Base-by-base conservation (phyloP, 805 yeast species). In the Ogataea paraovalis region DNA sequence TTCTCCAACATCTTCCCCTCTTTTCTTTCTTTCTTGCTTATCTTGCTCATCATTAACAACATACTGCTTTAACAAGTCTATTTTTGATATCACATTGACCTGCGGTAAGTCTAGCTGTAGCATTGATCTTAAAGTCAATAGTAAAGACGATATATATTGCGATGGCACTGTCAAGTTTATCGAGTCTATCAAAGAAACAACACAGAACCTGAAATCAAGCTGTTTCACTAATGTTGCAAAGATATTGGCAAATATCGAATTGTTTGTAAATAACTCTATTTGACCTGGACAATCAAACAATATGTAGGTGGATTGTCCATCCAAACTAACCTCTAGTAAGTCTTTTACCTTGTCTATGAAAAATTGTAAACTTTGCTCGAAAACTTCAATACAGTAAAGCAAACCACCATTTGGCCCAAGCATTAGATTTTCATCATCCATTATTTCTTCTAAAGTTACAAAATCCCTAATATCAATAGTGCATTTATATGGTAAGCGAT, bases 261-360 rank as follows among this genome's bases (percentile, higher is more conserved):
- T 96, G 60, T 87, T 95, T 2, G 99, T 94, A 68, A 87, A 94
- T 14, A 94, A 75, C 64, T 94, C 99, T 1, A 90, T 94, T 64
- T 94, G 99, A 1, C 99, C 99, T 1, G 97, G 97, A 60, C 96
- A 87, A 65, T 89, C 97, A 67, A 89, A 87, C 3, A 89, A 71
- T 12, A 89, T 64, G 55, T 89, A 89, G 36, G 83, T 79, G 20
- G 71, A 71, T 37, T 62, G 60, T 9, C 66, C 69, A 47, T 80
- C 83, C 37, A 59, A 40, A 48, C 67, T 59, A 1, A 65, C 14
- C 33, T 70, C 62, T 4, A 85, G 78, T 12, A 90, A 69, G 28
- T 73, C 70, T 48, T 75, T 72, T 28, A 92, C 70, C 60, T 77
- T 80, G 9, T 70, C 68, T 3, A 85, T 60, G 56, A 89, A 79